phyloP scores from a whole-genome alignment of 176 grass and related monocot species.

The Leersia perrieri region DNA sequence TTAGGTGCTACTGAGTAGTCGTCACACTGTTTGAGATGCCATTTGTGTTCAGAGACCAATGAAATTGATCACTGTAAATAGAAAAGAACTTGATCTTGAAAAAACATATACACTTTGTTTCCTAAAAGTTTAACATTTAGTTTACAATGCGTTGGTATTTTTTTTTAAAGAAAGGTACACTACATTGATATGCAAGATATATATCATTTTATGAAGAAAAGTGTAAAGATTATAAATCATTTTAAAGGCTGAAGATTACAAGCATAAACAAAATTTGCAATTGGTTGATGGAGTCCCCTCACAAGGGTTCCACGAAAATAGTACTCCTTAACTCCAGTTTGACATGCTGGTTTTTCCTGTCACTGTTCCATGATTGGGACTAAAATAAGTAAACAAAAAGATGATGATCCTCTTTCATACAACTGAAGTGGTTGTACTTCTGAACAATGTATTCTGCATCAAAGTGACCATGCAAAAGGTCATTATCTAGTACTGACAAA shows the following conservation, averaged over 20 bases:
- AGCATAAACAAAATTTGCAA: background rate
- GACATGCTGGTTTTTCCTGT: background rate
- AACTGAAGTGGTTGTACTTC: background rate
- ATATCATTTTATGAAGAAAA: background rate
- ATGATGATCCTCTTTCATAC: background rate
- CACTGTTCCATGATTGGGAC: background rate
- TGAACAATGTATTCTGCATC: background rate
- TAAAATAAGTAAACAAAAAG: background rate
- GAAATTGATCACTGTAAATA: background rate
- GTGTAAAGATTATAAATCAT: background rate
- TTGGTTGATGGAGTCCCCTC: background rate
- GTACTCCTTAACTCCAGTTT: background rate
- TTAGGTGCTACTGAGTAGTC: background rate
- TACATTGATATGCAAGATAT: background rate
- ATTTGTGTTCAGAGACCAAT: conserved; percentile 3
- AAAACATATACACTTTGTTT: background rate
- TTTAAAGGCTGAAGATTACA: background rate
- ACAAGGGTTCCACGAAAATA: background rate
- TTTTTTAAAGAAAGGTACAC: too few relatives aligned
- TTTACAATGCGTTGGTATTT: background rate
- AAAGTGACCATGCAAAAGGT: background rate
- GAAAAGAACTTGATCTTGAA: background rate
- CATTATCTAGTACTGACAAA: background rate
- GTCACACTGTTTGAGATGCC: background rate
- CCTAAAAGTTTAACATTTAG: background rate